phyloP scores from a whole-genome alignment of 257 asterid genomes.

The Misopates orontium region DNA sequence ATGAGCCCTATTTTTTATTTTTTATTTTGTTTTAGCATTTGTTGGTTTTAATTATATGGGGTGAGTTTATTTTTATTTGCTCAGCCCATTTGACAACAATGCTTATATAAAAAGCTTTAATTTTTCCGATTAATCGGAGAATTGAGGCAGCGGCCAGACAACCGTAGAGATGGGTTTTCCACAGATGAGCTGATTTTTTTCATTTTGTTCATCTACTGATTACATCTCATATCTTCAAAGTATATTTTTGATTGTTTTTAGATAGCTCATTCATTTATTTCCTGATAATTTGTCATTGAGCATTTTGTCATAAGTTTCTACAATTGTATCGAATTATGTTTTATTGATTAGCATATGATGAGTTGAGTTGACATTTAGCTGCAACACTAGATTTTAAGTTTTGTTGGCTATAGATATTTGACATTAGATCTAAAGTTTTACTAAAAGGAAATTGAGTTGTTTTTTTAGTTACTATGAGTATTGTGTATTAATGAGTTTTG shows the following conservation, averaged over 20 bases:
- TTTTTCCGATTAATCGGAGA: slow-evolving; percentile 11
- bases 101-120: slow-evolving; percentile 20
- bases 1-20: slow-evolving; percentile 33
- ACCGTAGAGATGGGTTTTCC: slow-evolving; percentile 37
- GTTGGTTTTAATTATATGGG: slow-evolving; percentile 27
- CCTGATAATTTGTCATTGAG: too few species aligned
- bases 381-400: too few species aligned
- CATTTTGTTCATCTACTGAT: slow-evolving; percentile 24
- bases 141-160: slow-evolving; percentile 34
- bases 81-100: slow-evolving; percentile 19
- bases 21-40: slow-evolving; percentile 16
- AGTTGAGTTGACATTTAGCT: too few species aligned
- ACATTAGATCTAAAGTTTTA: too few species aligned
- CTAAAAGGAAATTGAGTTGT: too few species aligned
- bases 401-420: too few species aligned
- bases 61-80: slow-evolving; percentile 3
- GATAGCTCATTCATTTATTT: background rate
- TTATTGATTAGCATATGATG: too few species aligned
- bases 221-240: slow-evolving; percentile 25
- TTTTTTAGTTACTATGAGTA: too few species aligned
- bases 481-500: too few species aligned
- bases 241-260: background rate
- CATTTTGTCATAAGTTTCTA: too few species aligned
- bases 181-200: slow-evolving; percentile 21
- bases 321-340: too few species aligned